These are phyloP conservation scores for Cyclotella cryptica DNA, from an alignment of 108 stramenopile genomes.

Conservation along the genomic window DNA sequence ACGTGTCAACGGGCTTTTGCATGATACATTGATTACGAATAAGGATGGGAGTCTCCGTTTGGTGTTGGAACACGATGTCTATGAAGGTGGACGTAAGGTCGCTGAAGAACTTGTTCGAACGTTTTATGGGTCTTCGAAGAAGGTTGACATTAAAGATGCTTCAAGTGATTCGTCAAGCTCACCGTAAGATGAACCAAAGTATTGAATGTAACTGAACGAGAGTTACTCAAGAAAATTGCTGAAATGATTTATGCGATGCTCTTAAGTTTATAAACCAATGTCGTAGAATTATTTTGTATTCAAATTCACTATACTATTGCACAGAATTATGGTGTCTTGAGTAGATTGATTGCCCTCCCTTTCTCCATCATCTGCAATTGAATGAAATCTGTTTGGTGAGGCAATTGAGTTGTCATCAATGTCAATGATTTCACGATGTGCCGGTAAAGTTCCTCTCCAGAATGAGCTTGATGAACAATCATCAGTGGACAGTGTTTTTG, in stretches of 20 bases:
- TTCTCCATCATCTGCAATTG: slow-evolving; percentile 1
- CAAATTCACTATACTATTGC: not conserved
- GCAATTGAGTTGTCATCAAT: slow-evolving; percentile 4
- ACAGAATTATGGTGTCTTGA: slow-evolving; percentile 1
- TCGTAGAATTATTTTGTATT: not conserved
- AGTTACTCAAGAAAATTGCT: not conserved
- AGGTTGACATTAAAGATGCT: slow-evolving; percentile 21
- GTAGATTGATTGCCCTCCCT: slow-evolving; percentile 4
- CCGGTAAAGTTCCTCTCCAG: not conserved
- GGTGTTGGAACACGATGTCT: not conserved
- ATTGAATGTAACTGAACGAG: slow-evolving; percentile 10
- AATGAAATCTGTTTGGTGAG: not conserved
- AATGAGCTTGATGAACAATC: not conserved
- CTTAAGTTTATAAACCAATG: no score
- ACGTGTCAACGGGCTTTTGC: slow-evolving; percentile 14
- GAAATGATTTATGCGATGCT: no score
- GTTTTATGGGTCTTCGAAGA: slow-evolving; percentile 15
- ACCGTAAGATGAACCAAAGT: slow-evolving; percentile 8
- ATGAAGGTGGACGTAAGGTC: slow-evolving; percentile 9
- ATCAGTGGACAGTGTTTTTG: not conserved
- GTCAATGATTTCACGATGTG: not conserved
- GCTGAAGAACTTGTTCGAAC: slow-evolving; percentile 16
- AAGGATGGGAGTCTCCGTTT: not conserved
- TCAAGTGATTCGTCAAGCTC: slow-evolving; percentile 18
- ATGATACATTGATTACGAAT: slow-evolving; percentile 19